These are phyloP conservation scores for Acanthamoeba castellanii DNA, from an alignment of 208 protist genomes.

Conservation along the genomic window DNA sequence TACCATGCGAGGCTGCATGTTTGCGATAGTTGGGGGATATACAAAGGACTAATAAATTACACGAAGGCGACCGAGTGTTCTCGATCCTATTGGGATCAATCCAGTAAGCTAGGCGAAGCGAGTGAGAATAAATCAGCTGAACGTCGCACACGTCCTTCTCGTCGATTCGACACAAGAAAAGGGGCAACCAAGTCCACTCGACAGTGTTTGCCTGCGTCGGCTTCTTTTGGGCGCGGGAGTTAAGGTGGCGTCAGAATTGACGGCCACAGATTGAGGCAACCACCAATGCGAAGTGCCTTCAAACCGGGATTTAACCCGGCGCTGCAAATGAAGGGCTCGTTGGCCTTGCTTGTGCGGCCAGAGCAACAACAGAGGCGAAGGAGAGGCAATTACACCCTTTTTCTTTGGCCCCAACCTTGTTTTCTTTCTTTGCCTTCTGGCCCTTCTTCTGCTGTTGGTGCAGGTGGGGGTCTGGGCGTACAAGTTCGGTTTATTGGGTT, in stretches of 20 bases:
- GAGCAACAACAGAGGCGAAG: neutral
- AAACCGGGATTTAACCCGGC: neutral
- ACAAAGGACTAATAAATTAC: neutral
- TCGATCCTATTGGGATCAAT: neutral
- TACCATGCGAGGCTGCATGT: slow-evolving; percentile 73
- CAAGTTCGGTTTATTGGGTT: too few relatives aligned
- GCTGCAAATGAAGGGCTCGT: neutral
- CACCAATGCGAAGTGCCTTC: neutral
- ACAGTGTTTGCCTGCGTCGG: neutral
- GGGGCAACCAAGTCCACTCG: neutral
- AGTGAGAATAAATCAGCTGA: neutral
- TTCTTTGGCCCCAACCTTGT: neutral
- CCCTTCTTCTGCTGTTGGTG: neutral
- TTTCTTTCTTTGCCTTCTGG: neutral
- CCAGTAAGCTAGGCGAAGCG: neutral
- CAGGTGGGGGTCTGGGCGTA: too few relatives aligned
- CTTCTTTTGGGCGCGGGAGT: neutral
- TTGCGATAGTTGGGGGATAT: neutral
- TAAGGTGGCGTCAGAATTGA: neutral
- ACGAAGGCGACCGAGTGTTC: neutral
- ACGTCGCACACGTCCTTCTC: neutral
- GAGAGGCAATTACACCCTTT: neutral
- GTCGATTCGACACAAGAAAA: neutral
- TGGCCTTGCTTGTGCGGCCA: neutral
- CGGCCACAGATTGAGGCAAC: slow-evolving; percentile 12